These are phyloP conservation scores for Pseudotulostoma volvatum DNA, from an alignment of 495 filamentous ascomycete species.

Conservation along the genomic window DNA sequence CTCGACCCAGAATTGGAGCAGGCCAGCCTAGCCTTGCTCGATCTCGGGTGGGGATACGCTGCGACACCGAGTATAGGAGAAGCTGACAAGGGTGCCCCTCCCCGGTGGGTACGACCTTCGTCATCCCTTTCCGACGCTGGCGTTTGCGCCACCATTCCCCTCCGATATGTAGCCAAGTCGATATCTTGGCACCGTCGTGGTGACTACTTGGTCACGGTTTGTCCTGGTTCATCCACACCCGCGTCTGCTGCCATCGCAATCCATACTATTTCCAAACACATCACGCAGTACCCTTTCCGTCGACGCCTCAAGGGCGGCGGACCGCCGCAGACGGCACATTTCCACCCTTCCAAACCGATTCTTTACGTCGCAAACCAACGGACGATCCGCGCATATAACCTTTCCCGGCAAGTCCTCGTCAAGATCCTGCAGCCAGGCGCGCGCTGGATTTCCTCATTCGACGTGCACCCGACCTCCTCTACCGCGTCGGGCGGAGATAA, in stretches of 20 bases:
- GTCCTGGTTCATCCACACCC: slow-evolving; percentile 51
- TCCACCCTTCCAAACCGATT: slow-evolving; percentile 83
- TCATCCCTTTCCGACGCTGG: slow-evolving; percentile 57
- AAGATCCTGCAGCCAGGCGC: slow-evolving; percentile 87
- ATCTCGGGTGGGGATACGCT: slow-evolving; percentile 82
- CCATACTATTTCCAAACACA: slow-evolving; percentile 86
- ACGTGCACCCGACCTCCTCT: slow-evolving; percentile 61
- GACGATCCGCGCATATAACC: slow-evolving; percentile 79
- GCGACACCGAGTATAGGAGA: slow-evolving; percentile 45
- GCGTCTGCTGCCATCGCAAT: slow-evolving; percentile 65
- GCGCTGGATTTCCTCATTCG: slow-evolving; percentile 85
- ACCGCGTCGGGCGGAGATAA: slow-evolving; percentile 60
- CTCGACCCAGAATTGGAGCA: slow-evolving; percentile 55
- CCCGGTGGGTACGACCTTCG: slow-evolving; percentile 69
- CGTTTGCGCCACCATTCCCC: slow-evolving; percentile 57
- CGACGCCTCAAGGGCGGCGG: slow-evolving; percentile 56
- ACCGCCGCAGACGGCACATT: slow-evolving; percentile 73
- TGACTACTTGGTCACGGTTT: slow-evolving; percentile 88
- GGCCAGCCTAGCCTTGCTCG: slow-evolving; percentile 55
- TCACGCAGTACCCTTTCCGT: slow-evolving; percentile 86
- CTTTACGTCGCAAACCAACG: slow-evolving; percentile 94
- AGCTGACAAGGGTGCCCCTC: slow-evolving; percentile 54
- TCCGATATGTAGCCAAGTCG: slow-evolving; percentile 74
- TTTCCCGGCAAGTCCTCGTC: slow-evolving; percentile 72
- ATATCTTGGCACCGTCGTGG: slow-evolving; percentile 88